Percentiles rank a stretch among this genome's conserved stretches.
phyloP scores from a whole-genome alignment of 176 grass and related monocot genomes.

The Ensete glaucum region DNA sequence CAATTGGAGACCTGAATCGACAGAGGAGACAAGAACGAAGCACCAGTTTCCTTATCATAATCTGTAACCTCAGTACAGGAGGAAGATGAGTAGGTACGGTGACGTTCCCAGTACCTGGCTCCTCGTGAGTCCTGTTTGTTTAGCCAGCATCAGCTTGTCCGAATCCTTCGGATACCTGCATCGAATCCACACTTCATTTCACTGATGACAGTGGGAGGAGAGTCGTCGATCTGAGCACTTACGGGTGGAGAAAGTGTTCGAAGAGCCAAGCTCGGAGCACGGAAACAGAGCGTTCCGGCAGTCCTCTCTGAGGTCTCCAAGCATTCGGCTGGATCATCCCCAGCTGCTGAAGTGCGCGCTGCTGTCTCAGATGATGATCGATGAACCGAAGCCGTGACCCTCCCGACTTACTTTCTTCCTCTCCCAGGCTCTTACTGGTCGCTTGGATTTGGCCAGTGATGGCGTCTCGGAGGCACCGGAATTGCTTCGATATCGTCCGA shows the following conservation, averaged over 20 bases:
- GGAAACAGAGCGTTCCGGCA: constrained; percentile 91
- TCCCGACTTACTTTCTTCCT: constrained; percentile 41
- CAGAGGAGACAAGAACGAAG: background rate
- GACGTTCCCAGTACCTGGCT: constrained; percentile 47
- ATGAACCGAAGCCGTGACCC: constrained; percentile 74
- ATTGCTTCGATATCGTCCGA: constrained; percentile 89
- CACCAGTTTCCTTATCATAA: no score
- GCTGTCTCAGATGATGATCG: constrained; percentile 94
- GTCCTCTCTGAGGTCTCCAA: constrained; percentile 83
- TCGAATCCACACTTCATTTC: background rate
- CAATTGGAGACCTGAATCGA: constrained; percentile 78
- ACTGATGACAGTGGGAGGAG: background rate
- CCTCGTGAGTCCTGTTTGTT: constrained; percentile 91
- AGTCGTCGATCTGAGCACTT: constrained; percentile 12
- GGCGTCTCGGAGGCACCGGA: constrained; percentile 84
- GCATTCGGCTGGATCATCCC: constrained; percentile 97
- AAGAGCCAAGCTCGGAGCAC: constrained; percentile 98
- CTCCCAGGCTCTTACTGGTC: constrained; percentile 61
- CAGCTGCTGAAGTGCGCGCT: constrained; percentile 86
- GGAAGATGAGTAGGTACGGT: no score
- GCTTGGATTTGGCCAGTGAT: constrained; percentile 63
- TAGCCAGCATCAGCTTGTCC: constrained; percentile 97
- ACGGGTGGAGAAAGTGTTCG: constrained; percentile 99
- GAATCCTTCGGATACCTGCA: constrained; percentile 99
- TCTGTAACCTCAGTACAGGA: no score